phyloP scores from a whole-genome alignment of 1,139 yeast genomes.

The Lodderomyces theae region DNA sequence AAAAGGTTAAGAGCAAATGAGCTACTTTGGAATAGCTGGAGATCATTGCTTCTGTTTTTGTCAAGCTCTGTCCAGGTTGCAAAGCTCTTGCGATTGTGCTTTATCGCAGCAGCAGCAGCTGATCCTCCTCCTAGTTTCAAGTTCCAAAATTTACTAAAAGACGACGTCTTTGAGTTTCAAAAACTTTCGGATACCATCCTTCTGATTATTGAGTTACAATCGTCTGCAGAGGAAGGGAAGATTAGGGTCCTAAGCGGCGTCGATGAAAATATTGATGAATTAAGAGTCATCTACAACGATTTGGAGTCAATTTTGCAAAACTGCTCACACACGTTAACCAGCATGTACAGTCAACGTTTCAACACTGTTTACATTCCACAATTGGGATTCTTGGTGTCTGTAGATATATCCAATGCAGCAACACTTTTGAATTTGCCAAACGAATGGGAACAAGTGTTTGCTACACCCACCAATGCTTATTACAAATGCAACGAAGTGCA shows the following conservation, averaged over 20 bases:
- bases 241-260: conserved; percentile 27
- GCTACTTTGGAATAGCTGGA: conserved; percentile 23
- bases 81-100: conserved; percentile 9
- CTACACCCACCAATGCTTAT: conserved; percentile 33
- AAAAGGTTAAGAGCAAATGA: conserved; percentile 25
- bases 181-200: conserved; percentile 10
- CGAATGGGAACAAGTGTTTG: conserved; percentile 37
- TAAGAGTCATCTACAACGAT: conserved; percentile 28
- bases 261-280: conserved; percentile 28
- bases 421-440: not conserved
- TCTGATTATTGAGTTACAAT: conserved; percentile 32
- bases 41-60: conserved; percentile 18
- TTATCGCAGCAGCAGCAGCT: not conserved
- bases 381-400: conserved; percentile 37
- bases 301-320: conserved; percentile 28
- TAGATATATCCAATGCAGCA: not conserved
- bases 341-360: conserved; percentile 17
- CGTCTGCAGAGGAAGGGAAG: conserved; percentile 27
- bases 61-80: conserved; percentile 13
- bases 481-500: conserved; percentile 30
- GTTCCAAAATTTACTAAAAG: conserved; percentile 5
- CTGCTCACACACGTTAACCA: conserved; percentile 11
- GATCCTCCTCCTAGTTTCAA: not conserved
- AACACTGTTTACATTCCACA: conserved; percentile 45
- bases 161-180: conserved; percentile 12